Evolutionary conservation across 2,329 filamentous ascomycete species (phyloP).

Genomic region (Stenocarpella maydis): DNA sequence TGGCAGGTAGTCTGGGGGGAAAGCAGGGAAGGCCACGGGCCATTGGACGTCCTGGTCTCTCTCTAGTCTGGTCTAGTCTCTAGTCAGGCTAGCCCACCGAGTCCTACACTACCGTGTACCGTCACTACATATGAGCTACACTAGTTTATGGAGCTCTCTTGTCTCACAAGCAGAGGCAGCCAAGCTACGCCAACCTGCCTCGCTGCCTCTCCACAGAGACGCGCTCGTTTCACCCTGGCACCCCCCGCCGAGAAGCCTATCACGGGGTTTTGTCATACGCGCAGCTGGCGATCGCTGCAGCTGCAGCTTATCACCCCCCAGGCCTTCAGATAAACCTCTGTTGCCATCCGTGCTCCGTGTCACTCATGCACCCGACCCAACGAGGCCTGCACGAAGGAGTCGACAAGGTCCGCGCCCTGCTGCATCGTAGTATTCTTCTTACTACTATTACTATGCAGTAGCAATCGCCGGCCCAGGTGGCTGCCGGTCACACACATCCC

Average conservation of each 20-base stretch:
- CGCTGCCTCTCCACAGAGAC: not conserved
- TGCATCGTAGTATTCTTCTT: not conserved
- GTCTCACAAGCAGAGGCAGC: constrained; percentile 26
- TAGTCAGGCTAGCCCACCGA: not conserved
- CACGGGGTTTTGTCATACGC: constrained; percentile 35
- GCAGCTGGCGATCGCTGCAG: constrained; percentile 29
- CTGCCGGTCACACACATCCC: constrained; percentile 18
- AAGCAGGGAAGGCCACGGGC: constrained; percentile 4
- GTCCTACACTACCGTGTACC: too few relatives aligned
- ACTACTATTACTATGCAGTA: too few relatives aligned
- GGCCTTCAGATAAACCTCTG: constrained; percentile 23
- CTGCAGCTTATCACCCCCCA: constrained; percentile 22
- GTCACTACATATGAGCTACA: too few relatives aligned
- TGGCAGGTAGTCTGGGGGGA: too few relatives aligned
- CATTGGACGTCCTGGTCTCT: not conserved
- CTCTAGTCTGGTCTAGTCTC: too few relatives aligned
- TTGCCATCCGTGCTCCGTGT: not conserved
- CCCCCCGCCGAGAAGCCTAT: constrained; percentile 1
- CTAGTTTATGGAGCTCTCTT: not conserved
- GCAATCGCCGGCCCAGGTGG: constrained; percentile 7
- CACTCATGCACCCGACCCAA: constrained; percentile 16
- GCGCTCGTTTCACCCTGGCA: constrained; percentile 12
- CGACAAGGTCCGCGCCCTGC: constrained; percentile 9
- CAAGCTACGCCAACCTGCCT: not conserved
- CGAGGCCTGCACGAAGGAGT: constrained; percentile 12